These are phyloP conservation scores for Alternaria arborescens DNA, from an alignment of 2,329 filamentous ascomycete genomes.

Conservation along the genomic window DNA sequence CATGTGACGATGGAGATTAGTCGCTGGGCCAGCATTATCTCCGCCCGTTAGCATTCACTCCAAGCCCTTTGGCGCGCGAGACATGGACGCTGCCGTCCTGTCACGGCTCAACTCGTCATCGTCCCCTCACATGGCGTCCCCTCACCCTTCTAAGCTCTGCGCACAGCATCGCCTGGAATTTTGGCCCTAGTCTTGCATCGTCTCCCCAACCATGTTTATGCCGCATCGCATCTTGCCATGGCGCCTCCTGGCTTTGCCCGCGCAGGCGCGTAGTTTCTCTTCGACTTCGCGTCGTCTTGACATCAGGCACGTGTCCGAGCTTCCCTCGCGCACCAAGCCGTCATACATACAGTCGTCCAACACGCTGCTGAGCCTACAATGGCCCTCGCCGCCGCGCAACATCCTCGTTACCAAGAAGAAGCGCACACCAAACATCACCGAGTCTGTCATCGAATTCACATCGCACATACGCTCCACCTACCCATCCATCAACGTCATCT, in stretches of 20 bases:
- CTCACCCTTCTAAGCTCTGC: constrained; percentile 12
- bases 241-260: constrained; percentile 23
- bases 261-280: constrained; percentile 35
- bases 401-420: constrained; percentile 75
- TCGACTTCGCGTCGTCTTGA: constrained; percentile 30
- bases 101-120: constrained; percentile 11
- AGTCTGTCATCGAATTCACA: constrained; percentile 66
- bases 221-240: constrained; percentile 37
- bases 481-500: constrained; percentile 79
- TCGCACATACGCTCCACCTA: constrained; percentile 81
- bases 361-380: constrained; percentile 71
- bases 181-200: constrained; percentile 6
- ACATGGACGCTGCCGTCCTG: neutral
- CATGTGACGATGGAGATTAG: constrained; percentile 26
- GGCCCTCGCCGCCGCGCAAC: constrained; percentile 73
- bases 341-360: constrained; percentile 63
- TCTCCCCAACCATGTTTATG: constrained; percentile 26
- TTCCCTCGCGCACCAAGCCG: constrained; percentile 46
- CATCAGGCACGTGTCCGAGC: constrained; percentile 42
- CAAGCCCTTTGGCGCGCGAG: neutral
- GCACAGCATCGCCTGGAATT: constrained; percentile 18
- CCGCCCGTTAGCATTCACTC: constrained; percentile 19
- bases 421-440: constrained; percentile 63
- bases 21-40: constrained; percentile 7
- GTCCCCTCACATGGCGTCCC: constrained; percentile 23